phyloP scores from a whole-genome alignment of 139 green algal genomes.

The Chlorella sp. region DNA sequence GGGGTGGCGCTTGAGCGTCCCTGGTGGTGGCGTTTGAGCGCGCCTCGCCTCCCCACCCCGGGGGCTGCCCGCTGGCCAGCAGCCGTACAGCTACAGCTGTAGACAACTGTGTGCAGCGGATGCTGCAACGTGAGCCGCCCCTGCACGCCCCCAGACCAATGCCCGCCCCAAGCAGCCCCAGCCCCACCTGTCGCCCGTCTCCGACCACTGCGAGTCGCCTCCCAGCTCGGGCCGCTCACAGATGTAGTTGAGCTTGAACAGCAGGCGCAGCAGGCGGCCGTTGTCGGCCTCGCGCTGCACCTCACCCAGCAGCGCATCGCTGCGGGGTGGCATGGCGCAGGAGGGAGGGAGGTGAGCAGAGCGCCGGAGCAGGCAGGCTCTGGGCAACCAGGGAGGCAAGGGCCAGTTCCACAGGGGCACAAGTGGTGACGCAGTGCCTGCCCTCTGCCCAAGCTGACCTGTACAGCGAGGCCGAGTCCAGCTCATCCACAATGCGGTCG shows the following conservation, averaged over 20 bases:
- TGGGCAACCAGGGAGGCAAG: not conserved
- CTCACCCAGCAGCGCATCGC: conserved; percentile 68
- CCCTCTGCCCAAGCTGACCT: not conserved
- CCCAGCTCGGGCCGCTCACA: conserved; percentile 75
- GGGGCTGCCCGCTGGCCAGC: too few relatives aligned
- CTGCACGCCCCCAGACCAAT: too few relatives aligned
- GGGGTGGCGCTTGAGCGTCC: too few relatives aligned
- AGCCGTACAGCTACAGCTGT: too few relatives aligned
- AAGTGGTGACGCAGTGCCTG: too few relatives aligned
- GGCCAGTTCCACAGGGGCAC: too few relatives aligned
- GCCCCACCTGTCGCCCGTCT: conserved; percentile 57
- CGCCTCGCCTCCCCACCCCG: too few relatives aligned
- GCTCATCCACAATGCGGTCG: conserved; percentile 82
- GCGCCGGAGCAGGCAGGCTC: not conserved
- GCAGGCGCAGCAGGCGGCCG: conserved; percentile 86
- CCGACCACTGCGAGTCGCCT: conserved; percentile 68
- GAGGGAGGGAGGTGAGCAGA: not conserved
- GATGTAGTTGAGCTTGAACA: conserved; percentile 84
- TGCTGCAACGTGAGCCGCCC: too few relatives aligned
- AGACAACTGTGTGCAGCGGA: too few relatives aligned
- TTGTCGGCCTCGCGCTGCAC: conserved; percentile 90
- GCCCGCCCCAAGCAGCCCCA: too few relatives aligned
- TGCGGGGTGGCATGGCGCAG: not conserved
- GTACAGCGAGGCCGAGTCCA: conserved; percentile 63
- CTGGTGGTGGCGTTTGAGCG: too few relatives aligned